A percentile compares a stretch with the other conserved stretches of the same genome.
These are phyloP conservation scores for Ascochyta viciae-villosae DNA, from an alignment of 2,329 filamentous ascomycete genomes.

Conservation along the genomic window DNA sequence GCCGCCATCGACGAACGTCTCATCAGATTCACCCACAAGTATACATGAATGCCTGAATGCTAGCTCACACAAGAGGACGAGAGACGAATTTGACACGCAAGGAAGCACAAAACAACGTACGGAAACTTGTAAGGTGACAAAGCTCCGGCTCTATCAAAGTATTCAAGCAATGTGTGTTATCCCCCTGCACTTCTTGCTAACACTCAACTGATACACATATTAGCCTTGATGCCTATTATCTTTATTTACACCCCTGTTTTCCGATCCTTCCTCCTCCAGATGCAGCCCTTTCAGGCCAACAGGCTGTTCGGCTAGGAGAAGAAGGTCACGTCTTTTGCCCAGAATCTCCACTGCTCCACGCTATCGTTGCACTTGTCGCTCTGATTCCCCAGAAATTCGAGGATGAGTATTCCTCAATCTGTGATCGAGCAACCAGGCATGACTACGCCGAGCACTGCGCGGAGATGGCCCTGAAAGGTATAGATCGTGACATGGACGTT, in stretches of 20 bases:
- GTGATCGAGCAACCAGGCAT: not conserved
- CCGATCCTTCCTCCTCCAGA: slow-evolving; percentile 7
- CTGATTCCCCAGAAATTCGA: not conserved
- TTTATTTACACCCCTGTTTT: slow-evolving; percentile 11
- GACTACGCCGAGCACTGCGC: not conserved
- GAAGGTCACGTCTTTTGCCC: not conserved
- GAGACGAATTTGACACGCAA: not conserved
- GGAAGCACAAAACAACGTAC: not conserved
- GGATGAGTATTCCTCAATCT: not conserved
- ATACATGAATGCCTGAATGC: not conserved
- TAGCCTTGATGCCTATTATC: slow-evolving; percentile 11
- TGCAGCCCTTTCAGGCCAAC: not conserved
- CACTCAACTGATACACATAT: not conserved
- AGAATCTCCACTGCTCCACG: slow-evolving; percentile 8
- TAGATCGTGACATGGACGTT: slow-evolving; percentile 11
- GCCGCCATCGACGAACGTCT: not conserved
- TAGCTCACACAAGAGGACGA: not conserved
- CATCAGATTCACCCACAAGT: slow-evolving; percentile 2
- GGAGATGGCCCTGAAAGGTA: not conserved
- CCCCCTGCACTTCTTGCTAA: too few relatives aligned
- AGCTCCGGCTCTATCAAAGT: not conserved
- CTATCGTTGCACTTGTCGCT: slow-evolving; percentile 1
- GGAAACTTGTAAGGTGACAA: not conserved
- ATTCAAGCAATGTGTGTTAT: not conserved
- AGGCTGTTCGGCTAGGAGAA: not conserved